Evolutionary conservation across 2,329 filamentous ascomycete genomes (phyloP), one percentile per base, ranked within the genome.

Genomic region (Neocucurbitaria cava): DNA sequence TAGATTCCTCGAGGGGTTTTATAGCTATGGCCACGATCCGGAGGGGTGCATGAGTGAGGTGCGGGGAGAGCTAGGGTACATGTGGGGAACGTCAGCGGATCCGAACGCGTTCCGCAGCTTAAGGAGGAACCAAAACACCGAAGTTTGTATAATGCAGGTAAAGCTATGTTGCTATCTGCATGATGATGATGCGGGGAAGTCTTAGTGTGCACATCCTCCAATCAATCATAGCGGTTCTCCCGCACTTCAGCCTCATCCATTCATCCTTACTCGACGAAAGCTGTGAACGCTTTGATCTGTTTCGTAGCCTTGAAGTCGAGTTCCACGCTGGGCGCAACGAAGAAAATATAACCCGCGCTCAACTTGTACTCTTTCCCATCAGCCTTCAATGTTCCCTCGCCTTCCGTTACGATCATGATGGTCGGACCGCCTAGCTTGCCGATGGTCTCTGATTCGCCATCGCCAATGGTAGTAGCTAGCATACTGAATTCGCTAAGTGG

Each of bases 401-500:
- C 88, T 28, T 80, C 80, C 0, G 83, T 88, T 2, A 87, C 83
- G 49, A 91, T 81, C 67, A 89, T 70, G 24, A 91, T 81, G 48
- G 84, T 85, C 0, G 88, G 87, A 0, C 89, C 89, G 0, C 81
- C 77, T 18, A 87, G 76, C 1, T 79, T 76, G 40, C 74, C 75
- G 15, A 89, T 75, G 5, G 75, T 79, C 62, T 92, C 89, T 33
- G 74, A 82, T 64, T 90, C 86, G 0, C 83, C 84, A 0, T 74
- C 72, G 3, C 69, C 72, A n/a, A 92, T 66, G 18, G 81, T 80
- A 1, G 83, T 86, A 43, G 82, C 79, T 10, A 91, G 75, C 77
- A 92, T 84, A 62, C 87, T 84, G 66, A 93, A 92, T 73, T 92
- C 89, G 64, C 84, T 86, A 73, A 91, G 82, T 0, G 88, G 87